Base-by-base conservation (phyloP, 352 stramenopile species). In the Globisporangium spiculum region DNA sequence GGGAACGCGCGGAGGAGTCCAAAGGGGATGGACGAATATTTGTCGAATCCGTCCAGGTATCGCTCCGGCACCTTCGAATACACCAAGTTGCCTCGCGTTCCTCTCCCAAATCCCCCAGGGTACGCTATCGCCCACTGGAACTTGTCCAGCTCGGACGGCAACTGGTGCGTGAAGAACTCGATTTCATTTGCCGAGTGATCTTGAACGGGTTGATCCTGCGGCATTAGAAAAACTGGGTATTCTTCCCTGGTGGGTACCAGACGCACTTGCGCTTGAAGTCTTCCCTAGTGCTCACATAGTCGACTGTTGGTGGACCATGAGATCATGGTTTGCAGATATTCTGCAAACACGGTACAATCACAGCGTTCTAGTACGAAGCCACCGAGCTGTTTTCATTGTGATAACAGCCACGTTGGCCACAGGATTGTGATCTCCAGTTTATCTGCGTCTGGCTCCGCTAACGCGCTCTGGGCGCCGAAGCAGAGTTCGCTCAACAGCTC, bases 51-150 rank as follows among this genome's bases (percentile, higher is more conserved):
- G 27, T 68, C 24, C 20, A 36, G 41, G 16, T 59, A 57, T 16
- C 68, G 52, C 26, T 78, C 60, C 58, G n/a, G 18, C 74, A 57
- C 4, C 76, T 60, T 73, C 0, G 81, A 58, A 54, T 89, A 90
- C 22, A 81, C 67, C 5, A 76, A 16, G 41, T 90, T 90, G 6
- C 80, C 77, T 41, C 80, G 69, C 4, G 54, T 75, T 7, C 67
- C 69, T 3, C 34, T 41, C 34, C 9, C 34, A n/a, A 6, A 12
- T 16, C 20, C 26, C 1, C 5, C 54, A 26, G 81, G 81, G 57
- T 76, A 84, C 18, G 32, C 55, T 22, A 86, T 76, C 44, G 75
- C 74, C 84, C 84, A 90, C 41, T 84, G 75, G 24, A 78, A 65
- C 0, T 70, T 38, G 0, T 56, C 7, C 5, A 65, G 78, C 22